Conservation (phyloP, 306 rosid genomes). For the Albizia julibrissin region DNA sequence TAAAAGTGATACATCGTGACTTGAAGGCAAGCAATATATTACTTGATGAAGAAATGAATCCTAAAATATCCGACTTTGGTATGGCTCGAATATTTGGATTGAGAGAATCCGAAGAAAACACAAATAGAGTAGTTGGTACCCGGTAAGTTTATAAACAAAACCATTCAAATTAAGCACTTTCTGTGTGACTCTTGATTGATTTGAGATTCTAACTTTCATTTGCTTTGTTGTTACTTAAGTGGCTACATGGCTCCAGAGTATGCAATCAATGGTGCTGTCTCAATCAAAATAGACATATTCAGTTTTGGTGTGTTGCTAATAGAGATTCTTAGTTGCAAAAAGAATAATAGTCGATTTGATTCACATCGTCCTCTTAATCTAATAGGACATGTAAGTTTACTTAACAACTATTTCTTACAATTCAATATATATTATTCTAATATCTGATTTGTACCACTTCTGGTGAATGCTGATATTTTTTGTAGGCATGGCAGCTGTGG, state of each 20-base stretch:
- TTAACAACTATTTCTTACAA: background rate
- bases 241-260: conserved; percentile 45
- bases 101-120: conserved; percentile 36
- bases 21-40: conserved; percentile 45
- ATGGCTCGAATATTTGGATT: conserved; percentile 46
- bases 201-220: background rate
- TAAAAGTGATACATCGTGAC: conserved; percentile 50
- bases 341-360: background rate
- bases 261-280: conserved; percentile 36
- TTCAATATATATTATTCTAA: background rate
- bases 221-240: background rate
- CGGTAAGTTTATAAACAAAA: conserved; percentile 27
- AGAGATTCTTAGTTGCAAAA: conserved; percentile 37
- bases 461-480: background rate
- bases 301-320: conserved; percentile 39
- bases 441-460: background rate
- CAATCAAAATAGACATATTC: conserved; percentile 44
- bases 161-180: background rate
- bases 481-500: conserved; percentile 48
- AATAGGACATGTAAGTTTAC: conserved; percentile 31
- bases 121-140: conserved; percentile 45
- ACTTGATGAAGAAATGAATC: conserved; percentile 30
- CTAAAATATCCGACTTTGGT: conserved; percentile 33
- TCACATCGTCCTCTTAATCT: conserved; percentile 13
- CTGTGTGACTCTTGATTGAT: background rate